Evolutionary conservation across 73 alveolate species (phyloP), one percentile per base, ranked within the genome.

Genomic region (Blepharisma stoltei): DNA sequence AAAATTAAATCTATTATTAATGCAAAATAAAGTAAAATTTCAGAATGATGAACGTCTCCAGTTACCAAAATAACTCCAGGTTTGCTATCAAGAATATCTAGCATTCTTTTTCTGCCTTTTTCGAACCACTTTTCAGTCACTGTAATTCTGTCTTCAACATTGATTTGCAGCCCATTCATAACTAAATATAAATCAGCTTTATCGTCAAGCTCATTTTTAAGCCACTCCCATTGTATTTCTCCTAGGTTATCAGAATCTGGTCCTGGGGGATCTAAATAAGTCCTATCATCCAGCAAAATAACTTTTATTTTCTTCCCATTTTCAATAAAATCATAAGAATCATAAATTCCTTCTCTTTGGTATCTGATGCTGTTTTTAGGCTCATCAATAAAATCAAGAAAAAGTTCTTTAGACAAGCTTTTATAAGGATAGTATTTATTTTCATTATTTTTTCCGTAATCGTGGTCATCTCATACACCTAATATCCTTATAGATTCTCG

Each of bases 391-490:
- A 89, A 89, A 70, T 89, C 89, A 46, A 89, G 67, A 78, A 44
- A 89, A 20, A 77, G 54, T 43, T 65, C 60, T 86, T 86, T 70
- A 1, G 85, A 67, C 46, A 53, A 18, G 46, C 76, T 73, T 41
- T 86, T 81, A 7, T 67, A 46, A 21, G 67, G 46, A 55, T 50
- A 81, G 55, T 79, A 48, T 66, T 47, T 54, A 45, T 79, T 80
- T 49, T 92, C 91, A 86, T 86, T 79, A 20, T 77, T 71, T 14
- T 45, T 55, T 6, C 90, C 88, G 55, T 82, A 86, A 76, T 86
- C 93, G 65, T 89, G 91, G 71, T 89, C 93, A 85, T 88, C 95
- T 92, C 95, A 88, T 6, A 86, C 84, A 9, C 95, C 95, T 44
- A 84, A 21, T 0, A 88, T 76, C 44, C 43, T 66, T 18, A 82